phyloP scores from a whole-genome alignment of 192 early-diverging fungal species.

The Oehlia diaphana region DNA sequence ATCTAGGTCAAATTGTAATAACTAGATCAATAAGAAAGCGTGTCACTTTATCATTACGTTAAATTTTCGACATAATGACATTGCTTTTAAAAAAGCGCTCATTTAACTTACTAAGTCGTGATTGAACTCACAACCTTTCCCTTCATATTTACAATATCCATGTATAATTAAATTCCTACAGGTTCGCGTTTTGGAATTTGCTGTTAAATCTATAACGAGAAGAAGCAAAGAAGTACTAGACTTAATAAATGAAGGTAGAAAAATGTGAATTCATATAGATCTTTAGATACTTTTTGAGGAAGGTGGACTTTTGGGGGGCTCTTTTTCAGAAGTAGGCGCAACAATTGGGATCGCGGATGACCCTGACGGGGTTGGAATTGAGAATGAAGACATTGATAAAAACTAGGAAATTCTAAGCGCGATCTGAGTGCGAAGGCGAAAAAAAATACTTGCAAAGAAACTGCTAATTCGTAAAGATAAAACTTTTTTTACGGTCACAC shows the following conservation, averaged over 20 bases:
- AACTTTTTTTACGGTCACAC: too few relatives aligned
- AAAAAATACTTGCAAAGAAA: neutral
- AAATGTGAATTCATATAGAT: neutral
- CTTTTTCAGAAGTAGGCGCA: constrained; percentile 17
- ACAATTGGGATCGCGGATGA: constrained; percentile 26
- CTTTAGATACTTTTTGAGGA: constrained; percentile 2
- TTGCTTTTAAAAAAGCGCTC: neutral
- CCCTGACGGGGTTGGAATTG: constrained; percentile 7
- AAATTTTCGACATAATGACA: neutral
- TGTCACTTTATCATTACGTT: constrained; percentile 8
- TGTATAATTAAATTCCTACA: constrained; percentile 83
- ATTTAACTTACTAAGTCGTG: constrained; percentile 61
- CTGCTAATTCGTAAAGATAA: too few relatives aligned
- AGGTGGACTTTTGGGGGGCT: constrained; percentile 1
- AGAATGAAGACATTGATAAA: constrained; percentile 12
- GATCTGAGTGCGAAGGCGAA: neutral
- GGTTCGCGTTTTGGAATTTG: constrained; percentile 45
- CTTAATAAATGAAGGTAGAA: neutral
- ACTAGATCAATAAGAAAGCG: neutral
- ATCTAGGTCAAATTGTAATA: neutral
- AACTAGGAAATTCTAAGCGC: neutral
- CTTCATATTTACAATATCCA: constrained; percentile 83
- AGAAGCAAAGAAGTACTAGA: neutral
- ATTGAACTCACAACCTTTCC: constrained; percentile 81
- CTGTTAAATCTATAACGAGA: neutral